These are phyloP conservation scores for Aspergillus sp. DNA, from an alignment of 2,329 filamentous ascomycete genomes.

Conservation along the genomic window DNA sequence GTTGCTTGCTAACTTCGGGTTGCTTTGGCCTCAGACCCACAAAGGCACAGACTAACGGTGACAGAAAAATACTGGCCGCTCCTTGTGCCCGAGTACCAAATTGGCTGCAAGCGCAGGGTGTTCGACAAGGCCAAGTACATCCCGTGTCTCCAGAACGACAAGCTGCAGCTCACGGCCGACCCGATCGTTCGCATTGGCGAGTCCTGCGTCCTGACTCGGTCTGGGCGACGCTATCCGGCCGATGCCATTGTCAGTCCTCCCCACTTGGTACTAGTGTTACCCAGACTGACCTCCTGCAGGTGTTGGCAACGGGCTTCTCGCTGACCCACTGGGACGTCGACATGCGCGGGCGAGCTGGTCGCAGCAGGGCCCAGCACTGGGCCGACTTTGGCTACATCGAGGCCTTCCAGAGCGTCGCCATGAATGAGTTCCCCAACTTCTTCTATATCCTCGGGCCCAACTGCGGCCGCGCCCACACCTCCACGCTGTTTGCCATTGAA, in stretches of 20 bases:
- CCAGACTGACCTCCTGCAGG: constrained; percentile 2
- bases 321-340: constrained; percentile 10
- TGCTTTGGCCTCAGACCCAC: too few species aligned
- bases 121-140: constrained; percentile 13
- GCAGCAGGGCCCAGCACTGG: constrained; percentile 19
- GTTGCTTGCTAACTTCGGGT: too few species aligned
- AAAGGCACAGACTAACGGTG: too few species aligned
- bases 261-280: background rate
- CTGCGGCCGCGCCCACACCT: constrained; percentile 16
- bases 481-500: constrained; percentile 17
- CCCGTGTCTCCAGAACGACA: constrained; percentile 5
- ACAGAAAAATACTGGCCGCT: constrained; percentile 21
- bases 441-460: constrained; percentile 25
- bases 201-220: constrained; percentile 1
- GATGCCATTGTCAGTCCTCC: constrained; percentile 8
- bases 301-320: constrained; percentile 22
- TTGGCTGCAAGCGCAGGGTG: constrained; percentile 21
- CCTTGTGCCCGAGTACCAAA: constrained; percentile 18
- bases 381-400: constrained; percentile 17
- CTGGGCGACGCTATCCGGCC: background rate
- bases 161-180: constrained; percentile 11
- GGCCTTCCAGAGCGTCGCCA: constrained; percentile 22
- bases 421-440: constrained; percentile 25
- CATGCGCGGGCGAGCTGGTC: constrained; percentile 11
- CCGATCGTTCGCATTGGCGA: background rate